These are phyloP conservation scores for Pestalotiopsis sp. DNA, from an alignment of 2,329 filamentous ascomycete species.

Conservation along the genomic window DNA sequence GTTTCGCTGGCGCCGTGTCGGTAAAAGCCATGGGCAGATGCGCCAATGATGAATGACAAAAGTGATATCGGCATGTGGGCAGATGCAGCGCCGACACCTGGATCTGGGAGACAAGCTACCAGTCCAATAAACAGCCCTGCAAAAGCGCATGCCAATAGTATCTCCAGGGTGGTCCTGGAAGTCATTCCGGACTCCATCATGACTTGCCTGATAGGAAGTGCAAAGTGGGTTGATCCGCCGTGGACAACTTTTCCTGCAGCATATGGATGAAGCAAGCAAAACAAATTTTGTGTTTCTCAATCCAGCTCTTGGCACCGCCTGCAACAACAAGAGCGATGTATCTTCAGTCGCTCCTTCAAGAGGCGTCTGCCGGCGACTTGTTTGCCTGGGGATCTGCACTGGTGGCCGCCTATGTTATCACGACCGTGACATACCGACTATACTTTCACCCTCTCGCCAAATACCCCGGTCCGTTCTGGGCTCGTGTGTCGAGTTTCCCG, in stretches of 20 bases:
- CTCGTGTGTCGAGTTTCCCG: constrained; percentile 18
- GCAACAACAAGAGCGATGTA: background rate
- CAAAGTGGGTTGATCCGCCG: background rate
- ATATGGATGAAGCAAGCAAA: background rate
- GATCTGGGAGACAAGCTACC: background rate
- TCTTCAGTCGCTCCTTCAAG: background rate
- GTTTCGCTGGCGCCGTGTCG: background rate
- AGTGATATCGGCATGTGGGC: background rate
- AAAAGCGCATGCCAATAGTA: background rate
- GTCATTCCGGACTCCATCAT: background rate
- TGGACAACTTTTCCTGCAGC: background rate
- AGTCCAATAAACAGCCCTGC: background rate
- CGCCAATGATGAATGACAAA: background rate
- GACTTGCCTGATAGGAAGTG: background rate
- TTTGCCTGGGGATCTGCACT: background rate
- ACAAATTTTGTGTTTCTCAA: background rate
- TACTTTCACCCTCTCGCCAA: constrained; percentile 22
- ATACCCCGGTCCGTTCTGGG: constrained; percentile 24
- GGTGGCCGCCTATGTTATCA: background rate
- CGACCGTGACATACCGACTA: constrained; percentile 20
- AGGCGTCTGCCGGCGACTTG: background rate
- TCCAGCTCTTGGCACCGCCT: background rate
- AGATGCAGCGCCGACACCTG: background rate
- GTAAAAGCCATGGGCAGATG: background rate
- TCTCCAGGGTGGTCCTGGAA: background rate